These are phyloP conservation scores for Leccinum ponderosum DNA, from an alignment of 1,284 basidiomycete species.

Conservation along the genomic window DNA sequence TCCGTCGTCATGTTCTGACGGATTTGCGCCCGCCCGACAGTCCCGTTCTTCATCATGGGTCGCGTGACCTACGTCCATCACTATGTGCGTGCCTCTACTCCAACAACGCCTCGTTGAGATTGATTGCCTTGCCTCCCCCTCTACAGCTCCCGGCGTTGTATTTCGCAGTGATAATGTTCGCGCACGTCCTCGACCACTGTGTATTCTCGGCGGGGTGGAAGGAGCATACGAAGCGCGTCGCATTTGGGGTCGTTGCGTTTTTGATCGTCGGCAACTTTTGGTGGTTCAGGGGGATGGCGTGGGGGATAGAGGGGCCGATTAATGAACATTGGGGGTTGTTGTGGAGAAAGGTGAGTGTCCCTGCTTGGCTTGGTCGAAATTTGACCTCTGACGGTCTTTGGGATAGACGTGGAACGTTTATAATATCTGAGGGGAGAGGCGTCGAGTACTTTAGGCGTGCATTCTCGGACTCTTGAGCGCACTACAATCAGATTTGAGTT, in stretches of 20 bases:
- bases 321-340: conserved; percentile 74
- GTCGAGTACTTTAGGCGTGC: background rate
- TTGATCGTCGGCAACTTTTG: conserved; percentile 81
- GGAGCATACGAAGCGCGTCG: conserved; percentile 66
- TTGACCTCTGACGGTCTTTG: background rate
- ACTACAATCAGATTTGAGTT: background rate
- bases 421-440: conserved; percentile 15
- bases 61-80: conserved; percentile 91
- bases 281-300: conserved; percentile 92
- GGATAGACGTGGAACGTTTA: conserved; percentile 30
- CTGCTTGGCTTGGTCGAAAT: background rate
- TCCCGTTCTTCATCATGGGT: conserved; percentile 96
- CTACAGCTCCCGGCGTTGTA: conserved; percentile 88
- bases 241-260: conserved; percentile 64
- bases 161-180: conserved; percentile 92
- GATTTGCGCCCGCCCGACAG: conserved; percentile 38
- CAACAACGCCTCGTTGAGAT: conserved; percentile 1
- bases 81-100: conserved; percentile 55
- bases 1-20: conserved; percentile 9
- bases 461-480: background rate
- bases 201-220: conserved; percentile 77
- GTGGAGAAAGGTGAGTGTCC: conserved; percentile 74
- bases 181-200: conserved; percentile 91
- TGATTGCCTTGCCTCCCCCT: background rate
- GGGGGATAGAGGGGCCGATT: conserved; percentile 87